Conservation (phyloP, 345 rosid genomes). For the Luvunga scandens region DNA sequence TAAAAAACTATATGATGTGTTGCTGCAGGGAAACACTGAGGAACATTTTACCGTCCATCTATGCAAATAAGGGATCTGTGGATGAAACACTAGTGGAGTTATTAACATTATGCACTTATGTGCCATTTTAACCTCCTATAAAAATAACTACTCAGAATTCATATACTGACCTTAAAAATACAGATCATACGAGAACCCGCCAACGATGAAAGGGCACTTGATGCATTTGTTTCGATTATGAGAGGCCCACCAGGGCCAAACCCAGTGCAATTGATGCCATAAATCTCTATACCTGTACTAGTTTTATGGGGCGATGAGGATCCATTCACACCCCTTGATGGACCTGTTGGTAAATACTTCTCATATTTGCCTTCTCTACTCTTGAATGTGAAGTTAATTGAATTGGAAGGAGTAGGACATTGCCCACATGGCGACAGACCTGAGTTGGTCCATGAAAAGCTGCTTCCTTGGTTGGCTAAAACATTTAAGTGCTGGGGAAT, state of each 20-base stretch:
- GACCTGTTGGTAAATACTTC: conserved; percentile 89
- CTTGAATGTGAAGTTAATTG: conserved; percentile 54
- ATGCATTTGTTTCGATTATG: conserved; percentile 81
- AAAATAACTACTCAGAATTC: neutral
- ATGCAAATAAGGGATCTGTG: too few relatives aligned
- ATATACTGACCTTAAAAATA: neutral
- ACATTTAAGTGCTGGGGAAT: neutral
- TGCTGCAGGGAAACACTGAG: conserved; percentile 62
- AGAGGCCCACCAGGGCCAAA: too few relatives aligned
- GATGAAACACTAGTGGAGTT: too few relatives aligned
- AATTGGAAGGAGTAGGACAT: conserved; percentile 81
- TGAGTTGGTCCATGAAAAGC: conserved; percentile 63
- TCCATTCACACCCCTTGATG: conserved; percentile 78
- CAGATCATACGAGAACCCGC: conserved; percentile 86
- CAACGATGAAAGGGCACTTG: conserved; percentile 82
- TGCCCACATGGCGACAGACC: conserved; percentile 96
- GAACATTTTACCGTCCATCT: too few relatives aligned
- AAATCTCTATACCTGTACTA: conserved; percentile 53
- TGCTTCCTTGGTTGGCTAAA: conserved; percentile 86
- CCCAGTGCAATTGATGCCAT: conserved; percentile 65
- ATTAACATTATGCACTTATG: too few relatives aligned
- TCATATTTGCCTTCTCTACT: conserved; percentile 51
- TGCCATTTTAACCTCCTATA: neutral
- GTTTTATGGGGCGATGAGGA: conserved; percentile 88
- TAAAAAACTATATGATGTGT: neutral